These are phyloP conservation scores for Mycena leptocephala DNA, from an alignment of 768 basidiomycete species.

Conservation along the genomic window DNA sequence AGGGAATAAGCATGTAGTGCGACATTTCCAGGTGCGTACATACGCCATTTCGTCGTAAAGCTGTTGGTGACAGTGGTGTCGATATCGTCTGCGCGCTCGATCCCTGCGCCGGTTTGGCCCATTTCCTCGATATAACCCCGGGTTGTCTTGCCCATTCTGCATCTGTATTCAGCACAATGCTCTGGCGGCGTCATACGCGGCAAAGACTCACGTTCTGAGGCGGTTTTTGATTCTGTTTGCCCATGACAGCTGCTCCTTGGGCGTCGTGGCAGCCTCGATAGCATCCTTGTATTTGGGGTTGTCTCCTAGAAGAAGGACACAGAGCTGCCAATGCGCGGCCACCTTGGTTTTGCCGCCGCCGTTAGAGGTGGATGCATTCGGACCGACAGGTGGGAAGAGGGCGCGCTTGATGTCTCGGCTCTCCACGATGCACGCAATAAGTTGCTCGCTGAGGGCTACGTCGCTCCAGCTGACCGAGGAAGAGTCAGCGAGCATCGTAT, in stretches of 20 bases:
- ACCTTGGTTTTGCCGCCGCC: constrained; percentile 11
- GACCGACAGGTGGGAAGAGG: constrained; percentile 2
- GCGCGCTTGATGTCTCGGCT: not conserved
- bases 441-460: not conserved
- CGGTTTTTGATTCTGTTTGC: constrained; percentile 8
- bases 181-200: too few relatives aligned
- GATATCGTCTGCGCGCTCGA: not conserved
- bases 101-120: constrained; percentile 13
- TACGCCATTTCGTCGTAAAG: constrained; percentile 7
- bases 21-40: not conserved
- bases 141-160: constrained; percentile 2
- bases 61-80: not conserved
- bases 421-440: not conserved
- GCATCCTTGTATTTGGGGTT: not conserved
- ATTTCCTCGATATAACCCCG: not conserved
- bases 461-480: constrained; percentile 5
- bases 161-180: too few relatives aligned
- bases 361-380: constrained; percentile 4
- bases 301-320: not conserved
- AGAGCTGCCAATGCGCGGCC: not conserved
- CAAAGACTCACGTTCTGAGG: not conserved
- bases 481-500: not conserved
- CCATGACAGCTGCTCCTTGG: not conserved
- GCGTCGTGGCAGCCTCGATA: not conserved
- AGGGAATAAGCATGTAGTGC: too few relatives aligned